phyloP scores from a whole-genome alignment of 1,284 basidiomycete species.

The Ustilago lituana region DNA sequence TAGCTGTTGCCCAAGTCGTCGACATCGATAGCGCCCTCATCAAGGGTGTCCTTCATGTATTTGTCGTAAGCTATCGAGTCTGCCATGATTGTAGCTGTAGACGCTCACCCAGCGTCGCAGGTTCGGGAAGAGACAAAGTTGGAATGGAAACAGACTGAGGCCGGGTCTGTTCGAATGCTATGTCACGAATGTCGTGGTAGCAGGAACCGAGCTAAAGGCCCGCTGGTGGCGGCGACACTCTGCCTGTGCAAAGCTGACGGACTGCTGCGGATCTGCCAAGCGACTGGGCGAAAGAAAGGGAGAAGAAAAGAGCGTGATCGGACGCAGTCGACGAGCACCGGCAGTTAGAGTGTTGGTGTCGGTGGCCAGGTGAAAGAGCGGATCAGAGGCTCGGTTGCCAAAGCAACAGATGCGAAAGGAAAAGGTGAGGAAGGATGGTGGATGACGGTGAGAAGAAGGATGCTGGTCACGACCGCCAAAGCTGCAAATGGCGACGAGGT shows the following conservation, averaged over 20 bases:
- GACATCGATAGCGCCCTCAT: slow-evolving; percentile 42
- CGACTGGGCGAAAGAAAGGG: slow-evolving; percentile 2
- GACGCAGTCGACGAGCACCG: slow-evolving; percentile 33
- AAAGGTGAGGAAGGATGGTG: slow-evolving; percentile 1
- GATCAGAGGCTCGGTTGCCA: slow-evolving; percentile 42
- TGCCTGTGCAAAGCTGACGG: slow-evolving; percentile 1
- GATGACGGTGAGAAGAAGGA: neutral
- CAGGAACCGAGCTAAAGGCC: slow-evolving; percentile 3
- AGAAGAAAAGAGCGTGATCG: slow-evolving; percentile 36
- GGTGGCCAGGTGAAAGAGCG: slow-evolving; percentile 3
- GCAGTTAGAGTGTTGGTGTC: neutral
- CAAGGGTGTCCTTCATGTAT: slow-evolving; percentile 55
- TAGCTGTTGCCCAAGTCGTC: slow-evolving; percentile 38
- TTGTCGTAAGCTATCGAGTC: slow-evolving; percentile 53
- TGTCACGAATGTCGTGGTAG: too few relatives aligned
- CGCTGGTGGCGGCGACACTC: slow-evolving; percentile 1
- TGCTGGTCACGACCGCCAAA: slow-evolving; percentile 9
- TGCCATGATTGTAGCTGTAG: slow-evolving; percentile 31
- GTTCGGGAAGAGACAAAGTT: neutral
- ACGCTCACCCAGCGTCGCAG: slow-evolving; percentile 25
- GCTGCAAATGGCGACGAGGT: slow-evolving; percentile 10
- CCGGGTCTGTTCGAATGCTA: too few relatives aligned
- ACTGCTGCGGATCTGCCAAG: slow-evolving; percentile 10
- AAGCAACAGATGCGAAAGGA: slow-evolving; percentile 19
- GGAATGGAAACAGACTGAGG: neutral